Base-by-base conservation (phyloP, 345 rosid species). In the Geranium rotundifolium region DNA sequence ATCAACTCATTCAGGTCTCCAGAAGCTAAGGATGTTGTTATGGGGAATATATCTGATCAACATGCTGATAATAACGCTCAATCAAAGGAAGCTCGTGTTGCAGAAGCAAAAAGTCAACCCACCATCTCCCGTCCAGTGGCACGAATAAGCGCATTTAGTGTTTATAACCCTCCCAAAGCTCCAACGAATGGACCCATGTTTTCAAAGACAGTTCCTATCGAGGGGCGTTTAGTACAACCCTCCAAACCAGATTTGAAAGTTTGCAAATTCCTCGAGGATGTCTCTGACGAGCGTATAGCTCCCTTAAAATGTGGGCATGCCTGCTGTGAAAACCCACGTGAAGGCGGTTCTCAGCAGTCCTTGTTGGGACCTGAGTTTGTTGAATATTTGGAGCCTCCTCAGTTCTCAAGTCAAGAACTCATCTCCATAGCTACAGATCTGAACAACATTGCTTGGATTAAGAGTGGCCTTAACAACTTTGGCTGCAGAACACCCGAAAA, bases 381-480 rank as follows among this genome's bases (percentile, higher is more conserved):
- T 31, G 98, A 89, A 62, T 85, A 81, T 60, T 86, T 84, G 57
- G 98, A 89, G 71, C 74, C 65, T 27, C 82, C 81, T 49, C 56
- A 73, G 31, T 76, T 83, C 70, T 79, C 83, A 16, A 80, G 81
- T 73, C 85, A 81, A 58, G 93, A 89, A 67, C 65, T 92, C 57
- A 78, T 89, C 68, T 82, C 91, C 63, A 69, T 87, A 64, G 95
- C 95, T 18, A 85, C 95, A 0, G 95, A 92, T 70, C 69, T 92
- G 76, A 89, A 85, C 82, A 87, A 80, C 68, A 85, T 89, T 58
- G 88, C 97, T 7, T 85, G 98, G 93, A 87, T 87, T 54, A 85
- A 67, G 69, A 89, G 91, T 60, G 87, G 88, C 23, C 87, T 89
- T 41, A 87, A 85, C 69, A 83, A 68, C 65, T 64, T 73, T 59